Evolutionary conservation across 371 early-diverging fungal genomes (phyloP).

Genomic region (Mortierella sp.): DNA sequence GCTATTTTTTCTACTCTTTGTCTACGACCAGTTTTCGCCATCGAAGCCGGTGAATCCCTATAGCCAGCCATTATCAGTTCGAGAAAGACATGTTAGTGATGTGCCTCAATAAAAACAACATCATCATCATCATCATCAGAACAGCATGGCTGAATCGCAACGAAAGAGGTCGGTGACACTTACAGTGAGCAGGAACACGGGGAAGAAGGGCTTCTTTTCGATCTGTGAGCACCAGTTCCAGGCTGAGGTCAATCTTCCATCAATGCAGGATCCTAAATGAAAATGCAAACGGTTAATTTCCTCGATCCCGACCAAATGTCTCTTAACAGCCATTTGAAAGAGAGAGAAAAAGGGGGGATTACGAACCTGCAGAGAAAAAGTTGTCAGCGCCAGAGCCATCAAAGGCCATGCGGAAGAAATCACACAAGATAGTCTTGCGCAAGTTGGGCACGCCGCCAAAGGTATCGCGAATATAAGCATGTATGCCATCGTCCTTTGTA

Average conservation of each 20-base stretch:
- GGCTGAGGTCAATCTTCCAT: conserved; percentile 92
- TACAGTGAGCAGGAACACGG: conserved; percentile 89
- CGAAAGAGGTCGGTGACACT: too few species aligned
- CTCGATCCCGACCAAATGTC: too few species aligned
- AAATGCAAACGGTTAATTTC: not conserved
- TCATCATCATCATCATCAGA: too few species aligned
- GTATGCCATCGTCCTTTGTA: conserved; percentile 65
- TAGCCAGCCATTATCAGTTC: not conserved
- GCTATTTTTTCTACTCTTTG: not conserved
- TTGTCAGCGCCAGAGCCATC: conserved; percentile 97
- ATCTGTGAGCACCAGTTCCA: conserved; percentile 98
- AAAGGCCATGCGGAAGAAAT: conserved; percentile 95
- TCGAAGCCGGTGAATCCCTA: conserved; percentile 87
- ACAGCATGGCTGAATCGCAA: too few species aligned
- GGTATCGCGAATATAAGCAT: conserved; percentile 70
- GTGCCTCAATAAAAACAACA: too few species aligned
- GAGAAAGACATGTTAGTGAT: too few species aligned
- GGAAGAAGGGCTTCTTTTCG: conserved; percentile 94
- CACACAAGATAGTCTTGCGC: conserved; percentile 81
- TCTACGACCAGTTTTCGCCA: conserved; percentile 62
- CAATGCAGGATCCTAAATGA: conserved; percentile 83
- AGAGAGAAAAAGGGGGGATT: not conserved
- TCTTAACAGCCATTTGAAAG: too few species aligned
- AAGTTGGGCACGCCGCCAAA: conserved; percentile 75
- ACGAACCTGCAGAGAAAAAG: conserved; percentile 91